A percentile compares a stretch with the other conserved stretches of the same genome.
Conservation (phyloP, 805 yeast genomes). For the Metschnikowia lachancei region DNA sequence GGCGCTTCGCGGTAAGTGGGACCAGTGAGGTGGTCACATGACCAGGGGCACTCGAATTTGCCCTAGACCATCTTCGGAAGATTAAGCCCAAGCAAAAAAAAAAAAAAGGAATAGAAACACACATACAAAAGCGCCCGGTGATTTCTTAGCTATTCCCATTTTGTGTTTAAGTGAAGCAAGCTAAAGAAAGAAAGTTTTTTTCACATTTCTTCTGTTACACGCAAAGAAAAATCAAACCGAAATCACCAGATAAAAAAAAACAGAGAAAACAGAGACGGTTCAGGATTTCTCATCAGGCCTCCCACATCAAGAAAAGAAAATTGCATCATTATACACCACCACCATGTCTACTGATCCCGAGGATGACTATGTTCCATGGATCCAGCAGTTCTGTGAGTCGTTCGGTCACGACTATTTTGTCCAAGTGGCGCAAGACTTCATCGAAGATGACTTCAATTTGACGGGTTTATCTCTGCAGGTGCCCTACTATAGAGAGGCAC, state of each 20-base stretch:
- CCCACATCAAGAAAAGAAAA: neutral
- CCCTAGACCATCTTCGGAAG: conserved; percentile 4
- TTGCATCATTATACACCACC: neutral
- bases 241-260: no score
- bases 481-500: conserved; percentile 87
- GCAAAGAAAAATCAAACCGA: no score
- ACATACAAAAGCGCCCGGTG: neutral
- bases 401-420: conserved; percentile 90
- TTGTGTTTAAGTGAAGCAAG: no score
- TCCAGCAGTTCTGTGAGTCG: conserved; percentile 70
- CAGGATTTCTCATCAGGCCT: neutral
- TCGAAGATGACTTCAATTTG: conserved; percentile 94
- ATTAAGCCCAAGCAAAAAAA: neutral
- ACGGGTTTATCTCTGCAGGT: conserved; percentile 85
- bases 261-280: no score
- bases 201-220: no score
- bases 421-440: conserved; percentile 86
- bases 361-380: conserved; percentile 74
- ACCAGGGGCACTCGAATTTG: neutral
- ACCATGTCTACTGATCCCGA: conserved; percentile 43
- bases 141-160: no score
- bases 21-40: conserved; percentile 3
- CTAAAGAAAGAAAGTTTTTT: no score
- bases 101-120: neutral
- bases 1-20: neutral